Conservation (phyloP, 768 basidiomycete genomes). For the Lactifluus rugatus region DNA sequence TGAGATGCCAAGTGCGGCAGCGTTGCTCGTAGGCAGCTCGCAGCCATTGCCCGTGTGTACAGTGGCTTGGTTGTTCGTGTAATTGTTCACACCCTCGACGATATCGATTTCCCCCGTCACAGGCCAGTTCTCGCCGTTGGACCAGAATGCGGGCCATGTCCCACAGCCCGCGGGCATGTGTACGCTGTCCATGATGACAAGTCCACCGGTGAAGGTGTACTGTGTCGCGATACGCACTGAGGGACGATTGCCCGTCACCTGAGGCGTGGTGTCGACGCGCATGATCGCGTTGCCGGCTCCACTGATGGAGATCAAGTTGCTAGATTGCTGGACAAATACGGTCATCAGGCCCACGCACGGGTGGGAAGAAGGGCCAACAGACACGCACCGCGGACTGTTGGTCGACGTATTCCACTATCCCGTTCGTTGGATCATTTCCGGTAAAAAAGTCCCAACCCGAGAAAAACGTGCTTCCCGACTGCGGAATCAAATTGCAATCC, state of each 20-base stretch:
- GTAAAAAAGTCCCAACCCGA: constrained; percentile 72
- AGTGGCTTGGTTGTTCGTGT: constrained; percentile 73
- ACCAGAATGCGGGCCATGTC: constrained; percentile 58
- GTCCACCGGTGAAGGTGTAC: constrained; percentile 47
- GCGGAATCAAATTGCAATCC: background rate
- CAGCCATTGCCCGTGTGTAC: constrained; percentile 73
- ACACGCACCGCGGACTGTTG: constrained; percentile 45
- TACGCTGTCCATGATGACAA: constrained; percentile 73
- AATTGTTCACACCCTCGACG: constrained; percentile 73
- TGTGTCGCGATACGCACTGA: constrained; percentile 71
- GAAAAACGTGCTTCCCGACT: constrained; percentile 70
- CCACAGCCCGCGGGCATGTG: constrained; percentile 91
- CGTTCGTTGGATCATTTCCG: constrained; percentile 65
- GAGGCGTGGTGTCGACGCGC: constrained; percentile 77
- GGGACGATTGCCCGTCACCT: constrained; percentile 55
- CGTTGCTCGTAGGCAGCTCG: constrained; percentile 40
- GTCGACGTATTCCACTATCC: constrained; percentile 58
- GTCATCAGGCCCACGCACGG: constrained; percentile 5
- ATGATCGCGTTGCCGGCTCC: constrained; percentile 69
- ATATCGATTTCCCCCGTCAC: constrained; percentile 73
- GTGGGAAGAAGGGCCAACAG: background rate
- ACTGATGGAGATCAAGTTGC: constrained; percentile 59
- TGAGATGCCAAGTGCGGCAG: constrained; percentile 42
- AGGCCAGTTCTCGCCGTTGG: constrained; percentile 52
- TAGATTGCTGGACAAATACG: constrained; percentile 33